Evolutionary conservation across 1,139 yeast species (phyloP), one percentile per base, ranked within the genome.

Genomic region (Geotrichum restrictum): DNA sequence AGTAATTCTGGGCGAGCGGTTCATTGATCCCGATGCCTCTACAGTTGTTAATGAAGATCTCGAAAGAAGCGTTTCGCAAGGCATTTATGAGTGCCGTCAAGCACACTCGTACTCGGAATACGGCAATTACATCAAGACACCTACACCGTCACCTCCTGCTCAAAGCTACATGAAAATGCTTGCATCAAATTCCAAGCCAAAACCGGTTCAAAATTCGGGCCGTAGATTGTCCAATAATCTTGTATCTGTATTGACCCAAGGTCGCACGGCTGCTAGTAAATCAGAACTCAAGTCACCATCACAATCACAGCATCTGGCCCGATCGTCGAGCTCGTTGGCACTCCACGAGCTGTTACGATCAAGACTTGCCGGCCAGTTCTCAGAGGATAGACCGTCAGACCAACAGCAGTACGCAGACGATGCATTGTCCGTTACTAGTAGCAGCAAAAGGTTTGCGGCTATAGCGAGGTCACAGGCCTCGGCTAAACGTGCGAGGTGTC

Each of bases 1-100:
- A 51, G 59, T 69, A 32, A 57, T 68, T 18, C 60, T 66, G 40
- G 68, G 68, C 13, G 61, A 58, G 39, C 58, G 63, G 33, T 61
- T 58, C 38, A 45, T 57, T 16, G 63, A 59, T 33, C 55, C 58
- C 2, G 44, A 49, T 14, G 27, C 42, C 32, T 8, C 40, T 16
- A 3, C 41, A 6, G 14, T 14, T 11, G 37, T 14, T 13, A 14
- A 13, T 14, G 24, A 18, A 13, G 13, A 13, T 7, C 18, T 21
- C 11, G 29, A 22, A 7, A 21, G 14, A 14, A 29, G 16, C 22
- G 27, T 41, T n/a, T 41, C 45, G 3, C 21, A 29, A 16, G 31
- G 47, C 38, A 43, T 32, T 32, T 32, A 24, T 6, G 47, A 43
- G 31, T 36, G 39, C 16, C 31, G 41, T 6, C 31, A 37, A 16